These are phyloP conservation scores for Volvariella volvacea DNA, from an alignment of 1,284 basidiomycete species.

Conservation along the genomic window DNA sequence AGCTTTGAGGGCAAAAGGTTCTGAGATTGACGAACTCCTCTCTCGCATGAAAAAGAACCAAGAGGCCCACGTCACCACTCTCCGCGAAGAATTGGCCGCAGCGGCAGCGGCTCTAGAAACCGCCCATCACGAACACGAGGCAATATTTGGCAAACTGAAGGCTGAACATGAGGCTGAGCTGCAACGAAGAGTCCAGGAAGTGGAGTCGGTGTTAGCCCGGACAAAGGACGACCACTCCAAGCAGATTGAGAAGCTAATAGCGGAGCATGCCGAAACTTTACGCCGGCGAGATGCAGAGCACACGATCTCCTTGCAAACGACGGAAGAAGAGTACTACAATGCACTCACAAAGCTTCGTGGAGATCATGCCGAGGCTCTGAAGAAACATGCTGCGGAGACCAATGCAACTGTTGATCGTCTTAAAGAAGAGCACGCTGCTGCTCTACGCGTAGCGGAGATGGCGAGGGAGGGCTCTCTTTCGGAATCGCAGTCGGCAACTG, in stretches of 20 bases:
- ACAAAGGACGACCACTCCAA: slow-evolving; percentile 48
- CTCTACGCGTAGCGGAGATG: slow-evolving; percentile 63
- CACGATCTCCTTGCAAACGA: slow-evolving; percentile 48
- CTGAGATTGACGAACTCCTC: slow-evolving; percentile 36
- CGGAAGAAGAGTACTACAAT: slow-evolving; percentile 76
- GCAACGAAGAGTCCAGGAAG: slow-evolving; percentile 40
- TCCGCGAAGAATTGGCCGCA: slow-evolving; percentile 38
- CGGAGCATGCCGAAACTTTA: slow-evolving; percentile 48
- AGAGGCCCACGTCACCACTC: slow-evolving; percentile 21
- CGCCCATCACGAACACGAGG: slow-evolving; percentile 46
- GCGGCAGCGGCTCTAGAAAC: slow-evolving; percentile 37
- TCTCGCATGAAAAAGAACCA: slow-evolving; percentile 35
- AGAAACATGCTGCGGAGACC: slow-evolving; percentile 54
- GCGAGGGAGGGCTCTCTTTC: slow-evolving; percentile 67
- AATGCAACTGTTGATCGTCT: slow-evolving; percentile 55
- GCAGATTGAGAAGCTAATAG: slow-evolving; percentile 37
- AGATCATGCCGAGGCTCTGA: slow-evolving; percentile 59
- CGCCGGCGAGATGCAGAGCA: slow-evolving; percentile 57
- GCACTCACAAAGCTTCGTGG: slow-evolving; percentile 63
- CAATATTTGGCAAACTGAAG: slow-evolving; percentile 41
- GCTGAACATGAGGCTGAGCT: slow-evolving; percentile 42
- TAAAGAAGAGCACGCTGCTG: slow-evolving; percentile 63
- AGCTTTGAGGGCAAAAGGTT: slow-evolving; percentile 37
- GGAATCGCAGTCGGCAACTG: slow-evolving; percentile 64
- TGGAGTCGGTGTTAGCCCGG: slow-evolving; percentile 35